Evolutionary conservation across 768 basidiomycete genomes (phyloP), one percentile per base, ranked within the genome.

Genomic region (Termitomyces sp.): DNA sequence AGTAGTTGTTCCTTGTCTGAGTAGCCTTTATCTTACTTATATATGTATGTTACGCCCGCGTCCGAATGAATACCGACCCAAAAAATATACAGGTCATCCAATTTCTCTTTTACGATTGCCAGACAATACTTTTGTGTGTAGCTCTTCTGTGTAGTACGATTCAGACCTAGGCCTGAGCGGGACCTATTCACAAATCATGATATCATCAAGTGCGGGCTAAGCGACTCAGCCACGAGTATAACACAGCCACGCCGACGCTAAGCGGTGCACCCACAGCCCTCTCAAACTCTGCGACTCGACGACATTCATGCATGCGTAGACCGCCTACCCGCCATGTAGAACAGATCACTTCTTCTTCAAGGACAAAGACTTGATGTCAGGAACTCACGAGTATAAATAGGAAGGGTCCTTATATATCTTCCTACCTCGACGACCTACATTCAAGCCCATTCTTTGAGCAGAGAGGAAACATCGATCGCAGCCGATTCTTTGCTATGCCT

Each of bases 11-110:
- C 46, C 49, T 57, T 38, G 40, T 35, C 21, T 29, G 31, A 34
- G 54, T 58, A 58, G 49, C 46, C 37, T 64, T 49, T 64, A 66
- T 61, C 51, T 58, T 62, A 61, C 54, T 44, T 42, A 52, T 38
- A 7, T 50, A 50, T 63, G 58, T 59, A 65, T 55, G 62, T 60
- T 61, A 60, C 38, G 53, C 54, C 43, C 42, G 12, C 42, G 38
- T 9, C 19, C 17, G 9, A 52, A 42, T 53, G 17, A 45, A 48
- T 56, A 48, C 38, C 25, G n/a, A 27, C 21, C 31, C 17, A 25
- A 17, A 42, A 56, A 49, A 21, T 14, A 40, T 32, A n/a, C 27
- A 25, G 16, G 8, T n/a, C 32, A 12, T 21, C 16, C 29, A 12
- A 12, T 51, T n/a, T 40, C 10, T n/a, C 35, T 49, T 10, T 37